Conservation (phyloP, 805 yeast species). For the Metschnikowia henanensis region DNA sequence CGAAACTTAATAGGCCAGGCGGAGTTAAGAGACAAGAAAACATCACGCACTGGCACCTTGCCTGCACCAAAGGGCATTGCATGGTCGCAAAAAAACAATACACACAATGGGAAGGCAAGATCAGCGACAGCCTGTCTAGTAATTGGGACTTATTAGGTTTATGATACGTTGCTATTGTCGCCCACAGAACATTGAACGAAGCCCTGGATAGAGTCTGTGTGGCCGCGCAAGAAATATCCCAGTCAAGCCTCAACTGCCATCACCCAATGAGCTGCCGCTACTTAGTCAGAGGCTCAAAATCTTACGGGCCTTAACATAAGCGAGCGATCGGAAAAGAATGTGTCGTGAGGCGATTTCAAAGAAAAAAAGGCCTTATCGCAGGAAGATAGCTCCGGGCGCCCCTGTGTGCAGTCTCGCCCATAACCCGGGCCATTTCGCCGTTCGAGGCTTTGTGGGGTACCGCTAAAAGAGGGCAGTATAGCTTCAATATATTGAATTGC, state of each 20-base stretch:
- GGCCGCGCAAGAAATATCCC: not conserved
- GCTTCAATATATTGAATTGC: not conserved
- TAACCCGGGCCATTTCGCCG: not conserved
- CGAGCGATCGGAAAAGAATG: not conserved
- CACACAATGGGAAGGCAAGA: not conserved
- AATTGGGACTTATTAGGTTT: no score
- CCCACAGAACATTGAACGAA: no score
- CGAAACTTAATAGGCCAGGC: no score
- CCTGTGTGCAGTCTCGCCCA: not conserved
- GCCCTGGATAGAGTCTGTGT: no score
- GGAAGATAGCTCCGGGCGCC: not conserved
- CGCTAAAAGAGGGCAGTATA: not conserved
- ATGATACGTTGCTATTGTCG: no score
- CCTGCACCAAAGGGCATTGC: not conserved
- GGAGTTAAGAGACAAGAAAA: no score
- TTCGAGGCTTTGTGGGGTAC: conserved; percentile 4
- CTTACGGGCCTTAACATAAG: not conserved
- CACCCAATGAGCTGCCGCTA: no score
- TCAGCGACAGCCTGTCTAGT: not conserved
- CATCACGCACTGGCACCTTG: no score
- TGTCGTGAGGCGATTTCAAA: not conserved
- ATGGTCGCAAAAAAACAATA: not conserved
- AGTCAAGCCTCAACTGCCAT: not conserved
- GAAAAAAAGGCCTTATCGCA: not conserved
- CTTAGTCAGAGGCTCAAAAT: no score